These are phyloP conservation scores for Amauroascus verrucosus DNA, from an alignment of 2,329 filamentous ascomycete genomes.

Conservation along the genomic window DNA sequence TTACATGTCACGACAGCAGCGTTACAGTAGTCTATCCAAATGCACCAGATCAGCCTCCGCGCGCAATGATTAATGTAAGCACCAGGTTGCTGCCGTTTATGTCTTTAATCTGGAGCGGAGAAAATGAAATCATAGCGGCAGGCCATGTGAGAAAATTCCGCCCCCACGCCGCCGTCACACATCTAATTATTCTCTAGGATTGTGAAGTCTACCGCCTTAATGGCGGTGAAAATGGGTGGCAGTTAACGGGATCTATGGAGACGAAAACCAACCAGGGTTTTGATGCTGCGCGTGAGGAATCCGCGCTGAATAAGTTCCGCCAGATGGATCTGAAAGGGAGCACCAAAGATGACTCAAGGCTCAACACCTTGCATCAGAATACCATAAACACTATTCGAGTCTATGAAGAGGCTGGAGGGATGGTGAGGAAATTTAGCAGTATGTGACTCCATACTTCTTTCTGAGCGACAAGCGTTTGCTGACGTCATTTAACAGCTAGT, in stretches of 20 bases:
- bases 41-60: slow-evolving; percentile 79
- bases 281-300: slow-evolving; percentile 64
- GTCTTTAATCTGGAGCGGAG: slow-evolving; percentile 82
- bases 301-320: slow-evolving; percentile 92
- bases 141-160: slow-evolving; percentile 53
- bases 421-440: slow-evolving; percentile 76
- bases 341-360: slow-evolving; percentile 77
- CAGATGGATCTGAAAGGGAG: slow-evolving; percentile 99
- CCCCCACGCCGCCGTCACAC: background rate
- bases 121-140: slow-evolving; percentile 88
- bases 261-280: slow-evolving; percentile 54
- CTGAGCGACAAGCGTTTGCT: slow-evolving; percentile 12
- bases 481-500: slow-evolving; percentile 47
- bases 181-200: slow-evolving; percentile 36
- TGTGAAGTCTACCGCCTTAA: slow-evolving; percentile 82
- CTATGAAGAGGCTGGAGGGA: slow-evolving; percentile 56
- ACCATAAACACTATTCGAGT: slow-evolving; percentile 76
- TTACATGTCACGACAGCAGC: slow-evolving; percentile 89
- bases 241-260: slow-evolving; percentile 71
- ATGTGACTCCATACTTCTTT: slow-evolving; percentile 34
- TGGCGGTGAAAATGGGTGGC: slow-evolving; percentile 71
- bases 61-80: slow-evolving; percentile 78
- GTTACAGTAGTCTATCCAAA: slow-evolving; percentile 93
- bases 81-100: slow-evolving; percentile 88
- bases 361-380: slow-evolving; percentile 95